phyloP scores from a whole-genome alignment of 768 basidiomycete genomes.

The Russula foetens region DNA sequence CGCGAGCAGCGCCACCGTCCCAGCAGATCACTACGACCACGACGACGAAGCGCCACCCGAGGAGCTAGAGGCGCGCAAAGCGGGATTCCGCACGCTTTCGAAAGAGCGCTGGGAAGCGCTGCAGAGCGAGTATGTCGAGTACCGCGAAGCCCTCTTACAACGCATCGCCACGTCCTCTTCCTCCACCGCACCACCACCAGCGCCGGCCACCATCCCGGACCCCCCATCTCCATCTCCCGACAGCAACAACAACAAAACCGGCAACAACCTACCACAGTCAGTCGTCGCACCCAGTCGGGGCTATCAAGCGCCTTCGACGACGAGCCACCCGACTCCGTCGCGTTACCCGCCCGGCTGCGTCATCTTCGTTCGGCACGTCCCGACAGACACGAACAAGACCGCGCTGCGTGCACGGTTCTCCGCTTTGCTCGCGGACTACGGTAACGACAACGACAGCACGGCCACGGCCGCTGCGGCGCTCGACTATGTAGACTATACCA shows the following conservation, averaged over 20 bases:
- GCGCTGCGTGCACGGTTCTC: conserved; percentile 56
- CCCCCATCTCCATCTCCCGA: no score
- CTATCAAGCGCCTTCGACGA: background rate
- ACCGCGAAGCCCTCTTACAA: conserved; percentile 47
- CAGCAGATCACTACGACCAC: background rate
- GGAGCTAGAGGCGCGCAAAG: conserved; percentile 41
- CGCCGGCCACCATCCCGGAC: background rate
- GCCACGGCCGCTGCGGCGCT: conserved; percentile 34
- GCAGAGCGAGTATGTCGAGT: conserved; percentile 61
- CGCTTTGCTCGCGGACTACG: conserved; percentile 29
- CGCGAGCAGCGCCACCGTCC: no score
- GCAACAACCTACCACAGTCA: no score
- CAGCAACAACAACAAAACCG: background rate
- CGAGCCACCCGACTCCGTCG: background rate
- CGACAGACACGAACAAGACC: conserved; percentile 75
- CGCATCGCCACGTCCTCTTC: conserved; percentile 13
- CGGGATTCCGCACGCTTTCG: conserved; percentile 49
- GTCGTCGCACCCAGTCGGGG: no score
- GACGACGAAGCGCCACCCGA: background rate
- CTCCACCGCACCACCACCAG: background rate
- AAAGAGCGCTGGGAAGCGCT: conserved; percentile 57
- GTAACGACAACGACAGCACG: background rate
- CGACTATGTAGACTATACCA: conserved; percentile 76
- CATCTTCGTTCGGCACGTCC: conserved; percentile 61
- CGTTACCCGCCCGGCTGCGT: conserved; percentile 53